These are phyloP conservation scores for Butyriboletus loyo DNA, from an alignment of 768 basidiomycete species.

Conservation along the genomic window DNA sequence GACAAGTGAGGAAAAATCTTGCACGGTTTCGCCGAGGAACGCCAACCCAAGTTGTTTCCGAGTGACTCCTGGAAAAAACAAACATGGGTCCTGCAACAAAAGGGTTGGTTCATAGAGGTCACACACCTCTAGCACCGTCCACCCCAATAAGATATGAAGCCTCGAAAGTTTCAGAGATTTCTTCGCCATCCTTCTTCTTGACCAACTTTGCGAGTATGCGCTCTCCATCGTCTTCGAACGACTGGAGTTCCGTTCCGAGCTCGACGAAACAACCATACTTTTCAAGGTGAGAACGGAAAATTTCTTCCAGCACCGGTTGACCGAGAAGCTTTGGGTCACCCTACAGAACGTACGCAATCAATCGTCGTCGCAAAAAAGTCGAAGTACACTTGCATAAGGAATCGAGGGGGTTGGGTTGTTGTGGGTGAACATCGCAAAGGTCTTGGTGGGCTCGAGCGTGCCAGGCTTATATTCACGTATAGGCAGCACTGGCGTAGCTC, in stretches of 20 bases:
- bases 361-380: not conserved
- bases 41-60: slow-evolving; percentile 40
- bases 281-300: slow-evolving; percentile 17
- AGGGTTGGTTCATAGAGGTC: not conserved
- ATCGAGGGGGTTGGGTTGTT: slow-evolving; percentile 23
- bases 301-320: slow-evolving; percentile 31
- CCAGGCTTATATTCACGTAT: slow-evolving; percentile 35
- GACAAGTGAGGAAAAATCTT: slow-evolving; percentile 24
- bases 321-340: slow-evolving; percentile 14
- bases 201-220: slow-evolving; percentile 37
- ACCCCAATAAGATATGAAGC: slow-evolving; percentile 39
- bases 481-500: slow-evolving; percentile 24
- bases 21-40: slow-evolving; percentile 40
- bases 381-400: slow-evolving; percentile 23
- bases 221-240: slow-evolving; percentile 38
- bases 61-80: slow-evolving; percentile 25
- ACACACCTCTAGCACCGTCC: slow-evolving; percentile 38
- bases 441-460: slow-evolving; percentile 16
- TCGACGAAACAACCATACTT: slow-evolving; percentile 35
- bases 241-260: slow-evolving; percentile 43
- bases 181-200: slow-evolving; percentile 22
- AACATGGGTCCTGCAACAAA: not conserved
- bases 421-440: not conserved
- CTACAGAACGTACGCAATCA: not conserved
- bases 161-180: slow-evolving; percentile 25